Percentiles rank a stretch among this genome's conserved stretches.
phyloP scores from a whole-genome alignment of 768 basidiomycete species.

The Amylocystis lapponica region DNA sequence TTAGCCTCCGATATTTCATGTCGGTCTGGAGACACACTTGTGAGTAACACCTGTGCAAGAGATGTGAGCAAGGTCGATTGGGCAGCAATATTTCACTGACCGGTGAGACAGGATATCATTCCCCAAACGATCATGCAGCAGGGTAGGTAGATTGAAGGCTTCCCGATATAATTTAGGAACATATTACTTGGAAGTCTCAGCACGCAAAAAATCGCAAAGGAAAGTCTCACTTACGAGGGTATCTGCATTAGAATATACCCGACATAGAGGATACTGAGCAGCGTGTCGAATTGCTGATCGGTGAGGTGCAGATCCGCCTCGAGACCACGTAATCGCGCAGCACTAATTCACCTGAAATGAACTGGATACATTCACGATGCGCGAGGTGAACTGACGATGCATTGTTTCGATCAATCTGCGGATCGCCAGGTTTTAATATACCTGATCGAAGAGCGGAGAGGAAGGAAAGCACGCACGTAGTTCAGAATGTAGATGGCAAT shows the following conservation, averaged over 20 bases:
- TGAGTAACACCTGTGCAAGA: constrained; percentile 34
- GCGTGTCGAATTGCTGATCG: constrained; percentile 58
- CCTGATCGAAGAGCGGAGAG: no score
- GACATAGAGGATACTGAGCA: constrained; percentile 63
- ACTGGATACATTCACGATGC: no score
- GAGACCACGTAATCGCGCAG: constrained; percentile 67
- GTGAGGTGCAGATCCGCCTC: constrained; percentile 59
- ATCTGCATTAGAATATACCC: constrained; percentile 80
- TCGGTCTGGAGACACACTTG: constrained; percentile 12
- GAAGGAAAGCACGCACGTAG: constrained; percentile 28
- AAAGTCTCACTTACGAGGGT: constrained; percentile 47
- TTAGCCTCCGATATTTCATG: constrained; percentile 6
- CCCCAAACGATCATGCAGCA: constrained; percentile 72
- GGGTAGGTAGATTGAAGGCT: constrained; percentile 65
- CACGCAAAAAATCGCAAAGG: not conserved
- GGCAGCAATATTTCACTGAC: constrained; percentile 18
- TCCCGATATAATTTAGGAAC: constrained; percentile 60
- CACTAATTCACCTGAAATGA: no score
- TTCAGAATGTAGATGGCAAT: constrained; percentile 43
- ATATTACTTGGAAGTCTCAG: constrained; percentile 48
- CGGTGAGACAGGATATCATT: constrained; percentile 40
- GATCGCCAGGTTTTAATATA: not conserved
- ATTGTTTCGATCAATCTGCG: constrained; percentile 67
- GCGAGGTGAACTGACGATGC: constrained; percentile 53
- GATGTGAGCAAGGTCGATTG: constrained; percentile 25